Conservation (phyloP, 371 early-diverging fungal species). For the Mucor circinelloides region DNA sequence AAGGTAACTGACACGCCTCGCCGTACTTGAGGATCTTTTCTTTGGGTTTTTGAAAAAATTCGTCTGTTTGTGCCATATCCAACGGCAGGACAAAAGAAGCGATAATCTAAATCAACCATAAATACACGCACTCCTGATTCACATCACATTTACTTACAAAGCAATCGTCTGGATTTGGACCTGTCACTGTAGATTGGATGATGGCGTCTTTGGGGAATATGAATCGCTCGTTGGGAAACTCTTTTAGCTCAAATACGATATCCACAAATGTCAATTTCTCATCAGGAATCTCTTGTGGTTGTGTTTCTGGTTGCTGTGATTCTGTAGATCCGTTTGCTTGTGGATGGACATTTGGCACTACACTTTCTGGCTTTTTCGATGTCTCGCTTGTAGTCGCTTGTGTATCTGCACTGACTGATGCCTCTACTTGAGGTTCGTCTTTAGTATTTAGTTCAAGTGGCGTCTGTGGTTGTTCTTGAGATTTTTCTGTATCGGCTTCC, state of each 20-base stretch:
- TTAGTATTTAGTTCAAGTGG: neutral
- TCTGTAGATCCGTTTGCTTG: neutral
- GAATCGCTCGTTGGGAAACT: constrained; percentile 43
- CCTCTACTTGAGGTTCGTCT: neutral
- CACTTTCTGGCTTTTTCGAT: neutral
- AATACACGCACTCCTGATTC: neutral
- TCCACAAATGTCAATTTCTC: constrained; percentile 27
- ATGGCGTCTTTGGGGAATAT: constrained; percentile 46
- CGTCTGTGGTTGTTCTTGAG: neutral
- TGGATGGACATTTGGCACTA: neutral
- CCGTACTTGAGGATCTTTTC: constrained; percentile 35
- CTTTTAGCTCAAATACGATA: constrained; percentile 50
- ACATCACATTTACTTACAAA: neutral
- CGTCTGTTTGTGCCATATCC: constrained; percentile 13
- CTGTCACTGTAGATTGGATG: constrained; percentile 9
- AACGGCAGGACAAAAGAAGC: constrained; percentile 39
- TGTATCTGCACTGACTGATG: neutral
- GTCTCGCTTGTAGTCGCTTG: neutral
- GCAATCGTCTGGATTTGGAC: constrained; percentile 1
- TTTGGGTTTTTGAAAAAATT: constrained; percentile 28
- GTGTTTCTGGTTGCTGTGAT: neutral
- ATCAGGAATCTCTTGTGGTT: neutral
- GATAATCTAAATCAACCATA: neutral
- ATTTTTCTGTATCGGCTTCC: neutral
- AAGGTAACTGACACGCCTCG: neutral